A percentile compares a stretch with the other conserved stretches of the same genome.
phyloP scores from a whole-genome alignment of 768 basidiomycete species.

The Cystofilobasidium macerans region DNA sequence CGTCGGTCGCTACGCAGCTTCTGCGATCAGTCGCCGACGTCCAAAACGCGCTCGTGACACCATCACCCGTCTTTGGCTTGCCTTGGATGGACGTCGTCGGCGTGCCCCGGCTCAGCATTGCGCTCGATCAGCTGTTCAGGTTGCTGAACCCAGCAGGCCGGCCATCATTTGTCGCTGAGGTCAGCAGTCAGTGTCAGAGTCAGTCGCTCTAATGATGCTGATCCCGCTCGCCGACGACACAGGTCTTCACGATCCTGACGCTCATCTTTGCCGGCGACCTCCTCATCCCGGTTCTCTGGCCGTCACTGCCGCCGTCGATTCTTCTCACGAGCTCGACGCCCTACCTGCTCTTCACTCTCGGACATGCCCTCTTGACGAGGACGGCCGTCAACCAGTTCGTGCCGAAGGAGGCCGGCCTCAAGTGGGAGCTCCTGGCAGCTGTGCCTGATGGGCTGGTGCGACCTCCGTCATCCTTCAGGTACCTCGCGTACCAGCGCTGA shows the following conservation, averaged over 20 bases:
- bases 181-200: no score
- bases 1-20: no score
- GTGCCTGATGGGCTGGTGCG: constrained; percentile 12
- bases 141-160: neutral
- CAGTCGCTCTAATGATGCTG: no score
- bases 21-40: neutral
- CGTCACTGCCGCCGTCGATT: neutral
- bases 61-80: constrained; percentile 6
- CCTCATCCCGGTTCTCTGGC: constrained; percentile 12
- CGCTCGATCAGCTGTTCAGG: constrained; percentile 15
- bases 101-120: constrained; percentile 9
- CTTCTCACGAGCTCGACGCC: constrained; percentile 8
- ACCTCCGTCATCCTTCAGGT: no score
- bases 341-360: neutral
- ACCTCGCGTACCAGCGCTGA: no score
- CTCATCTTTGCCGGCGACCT: constrained; percentile 21
- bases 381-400: neutral
- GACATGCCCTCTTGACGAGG: neutral
- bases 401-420: neutral
- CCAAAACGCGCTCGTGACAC: neutral
- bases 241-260: constrained; percentile 20
- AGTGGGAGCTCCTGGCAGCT: neutral
- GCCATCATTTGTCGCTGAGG: constrained; percentile 7
- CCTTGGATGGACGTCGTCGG: constrained; percentile 23
- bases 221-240: no score